Evolutionary conservation across 495 filamentous ascomycete species (phyloP).

Genomic region (Penicillium chermesinum): DNA sequence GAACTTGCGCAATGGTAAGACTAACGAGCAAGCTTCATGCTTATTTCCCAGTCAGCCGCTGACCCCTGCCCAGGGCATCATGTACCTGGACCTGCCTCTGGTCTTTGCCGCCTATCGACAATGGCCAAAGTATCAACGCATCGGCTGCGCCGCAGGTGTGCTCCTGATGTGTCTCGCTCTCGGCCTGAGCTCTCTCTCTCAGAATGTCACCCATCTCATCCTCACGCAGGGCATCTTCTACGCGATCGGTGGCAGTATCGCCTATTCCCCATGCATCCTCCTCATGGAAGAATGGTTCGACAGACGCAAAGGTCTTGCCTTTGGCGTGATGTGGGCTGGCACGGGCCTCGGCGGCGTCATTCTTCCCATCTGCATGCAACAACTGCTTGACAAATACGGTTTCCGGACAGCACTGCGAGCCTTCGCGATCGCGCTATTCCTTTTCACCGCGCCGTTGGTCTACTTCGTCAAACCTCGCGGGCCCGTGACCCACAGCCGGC

Average conservation of each 20-base stretch:
- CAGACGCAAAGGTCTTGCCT: conserved; percentile 10
- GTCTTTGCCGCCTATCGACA: conserved; percentile 6
- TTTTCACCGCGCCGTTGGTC: conserved; percentile 45
- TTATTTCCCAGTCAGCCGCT: neutral
- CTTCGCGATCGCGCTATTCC: conserved; percentile 41
- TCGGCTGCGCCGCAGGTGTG: conserved; percentile 6
- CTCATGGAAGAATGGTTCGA: conserved; percentile 18
- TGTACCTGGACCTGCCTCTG: conserved; percentile 10
- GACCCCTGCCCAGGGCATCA: conserved; percentile 3
- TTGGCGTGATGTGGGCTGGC: conserved; percentile 24
- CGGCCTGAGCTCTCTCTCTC: conserved; percentile 10
- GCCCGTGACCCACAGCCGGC: neutral
- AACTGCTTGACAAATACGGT: conserved; percentile 44
- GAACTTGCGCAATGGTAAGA: conserved; percentile 16
- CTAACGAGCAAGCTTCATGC: neutral
- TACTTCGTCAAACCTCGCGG: conserved; percentile 41
- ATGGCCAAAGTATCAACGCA: conserved; percentile 4
- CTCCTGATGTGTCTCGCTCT: conserved; percentile 14
- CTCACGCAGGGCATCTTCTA: conserved; percentile 15
- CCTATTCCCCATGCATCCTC: conserved; percentile 11
- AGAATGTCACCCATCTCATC: conserved; percentile 13
- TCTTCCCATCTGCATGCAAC: conserved; percentile 45
- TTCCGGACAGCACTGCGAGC: conserved; percentile 44
- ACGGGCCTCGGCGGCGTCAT: conserved; percentile 36
- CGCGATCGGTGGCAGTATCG: conserved; percentile 11